Evolutionary conservation across 1,139 yeast species (phyloP).

Genomic region (Debaryomyces subglobosus): DNA sequence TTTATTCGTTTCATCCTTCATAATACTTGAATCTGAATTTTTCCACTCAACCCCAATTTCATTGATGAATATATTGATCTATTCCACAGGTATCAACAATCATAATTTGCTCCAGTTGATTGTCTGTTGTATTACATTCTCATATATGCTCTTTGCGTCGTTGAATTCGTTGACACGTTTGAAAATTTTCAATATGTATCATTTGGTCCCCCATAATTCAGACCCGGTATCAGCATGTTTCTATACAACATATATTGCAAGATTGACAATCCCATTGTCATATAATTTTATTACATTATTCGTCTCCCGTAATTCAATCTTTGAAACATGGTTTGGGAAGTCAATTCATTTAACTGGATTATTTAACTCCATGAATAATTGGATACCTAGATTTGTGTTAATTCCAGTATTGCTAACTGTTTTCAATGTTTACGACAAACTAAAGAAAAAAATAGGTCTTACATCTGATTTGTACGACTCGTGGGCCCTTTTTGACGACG

Average conservation of each 20-base stretch:
- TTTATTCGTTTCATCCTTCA: slow-evolving; percentile 45
- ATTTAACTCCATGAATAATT: slow-evolving; percentile 70
- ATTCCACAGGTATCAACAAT: slow-evolving; percentile 21
- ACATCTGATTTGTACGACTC: slow-evolving; percentile 57
- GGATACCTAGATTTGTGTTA: slow-evolving; percentile 73
- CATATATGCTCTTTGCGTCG: slow-evolving; percentile 70
- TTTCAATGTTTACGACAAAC: slow-evolving; percentile 69
- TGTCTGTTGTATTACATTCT: slow-evolving; percentile 47
- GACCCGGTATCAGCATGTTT: slow-evolving; percentile 77
- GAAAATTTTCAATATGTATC: slow-evolving; percentile 75
- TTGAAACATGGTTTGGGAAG: slow-evolving; percentile 68
- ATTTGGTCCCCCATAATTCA: slow-evolving; percentile 66
- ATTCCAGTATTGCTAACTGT: slow-evolving; percentile 66
- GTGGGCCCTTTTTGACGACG: slow-evolving; percentile 56
- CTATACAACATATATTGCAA: slow-evolving; percentile 79
- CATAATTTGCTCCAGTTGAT: slow-evolving; percentile 34
- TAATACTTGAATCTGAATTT: slow-evolving; percentile 72
- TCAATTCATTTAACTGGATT: slow-evolving; percentile 76
- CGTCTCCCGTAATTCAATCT: slow-evolving; percentile 48
- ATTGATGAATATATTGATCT: slow-evolving; percentile 54
- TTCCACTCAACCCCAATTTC: slow-evolving; percentile 71
- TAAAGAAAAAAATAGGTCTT: slow-evolving; percentile 52
- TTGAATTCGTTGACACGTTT: slow-evolving; percentile 68
- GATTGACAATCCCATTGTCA: slow-evolving; percentile 79
- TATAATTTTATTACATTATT: slow-evolving; percentile 76